These are phyloP conservation scores for Rickenella mellea DNA, from an alignment of 768 basidiomycete genomes.

Conservation along the genomic window DNA sequence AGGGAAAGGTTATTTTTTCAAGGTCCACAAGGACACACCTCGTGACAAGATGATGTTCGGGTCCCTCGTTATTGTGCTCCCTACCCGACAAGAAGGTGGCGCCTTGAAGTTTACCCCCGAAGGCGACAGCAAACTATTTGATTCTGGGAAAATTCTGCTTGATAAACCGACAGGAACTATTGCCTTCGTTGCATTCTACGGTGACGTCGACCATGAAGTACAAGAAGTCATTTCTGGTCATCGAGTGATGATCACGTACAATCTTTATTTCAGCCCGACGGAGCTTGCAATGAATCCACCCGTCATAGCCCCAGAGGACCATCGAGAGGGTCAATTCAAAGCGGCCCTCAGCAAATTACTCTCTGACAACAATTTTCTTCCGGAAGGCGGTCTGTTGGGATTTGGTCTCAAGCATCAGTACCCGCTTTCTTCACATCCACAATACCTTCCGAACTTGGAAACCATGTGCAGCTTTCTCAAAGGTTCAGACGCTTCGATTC, in stretches of 20 bases:
- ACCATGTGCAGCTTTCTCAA: too few species aligned
- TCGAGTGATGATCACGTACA: conserved; percentile 36
- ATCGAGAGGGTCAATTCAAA: too few species aligned
- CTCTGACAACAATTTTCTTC: conserved; percentile 22
- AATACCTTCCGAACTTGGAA: too few species aligned
- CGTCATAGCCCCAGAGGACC: too few species aligned
- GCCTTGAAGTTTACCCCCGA: too few species aligned
- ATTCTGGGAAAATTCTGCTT: too few species aligned
- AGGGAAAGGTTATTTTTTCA: conserved; percentile 39
- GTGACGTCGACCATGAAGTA: conserved; percentile 38
- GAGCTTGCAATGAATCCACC: too few species aligned
- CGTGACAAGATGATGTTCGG: conserved; percentile 36
- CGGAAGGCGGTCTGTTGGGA: conserved; percentile 28
- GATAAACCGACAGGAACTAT: too few species aligned
- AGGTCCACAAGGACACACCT: conserved; percentile 39
- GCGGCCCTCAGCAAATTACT: too few species aligned
- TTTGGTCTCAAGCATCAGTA: conserved; percentile 31
- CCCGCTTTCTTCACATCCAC: too few species aligned
- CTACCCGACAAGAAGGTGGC: conserved; percentile 36
- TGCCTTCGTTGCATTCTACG: conserved; percentile 32
- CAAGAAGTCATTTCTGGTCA: conserved; percentile 28
- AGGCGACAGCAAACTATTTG: too few species aligned
- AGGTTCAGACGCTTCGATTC: too few species aligned
- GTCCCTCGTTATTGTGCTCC: conserved; percentile 42
- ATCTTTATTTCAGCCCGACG: conserved; percentile 29